Base-by-base conservation (phyloP, 1,284 basidiomycete species). In the Spongispora temasekensis region DNA sequence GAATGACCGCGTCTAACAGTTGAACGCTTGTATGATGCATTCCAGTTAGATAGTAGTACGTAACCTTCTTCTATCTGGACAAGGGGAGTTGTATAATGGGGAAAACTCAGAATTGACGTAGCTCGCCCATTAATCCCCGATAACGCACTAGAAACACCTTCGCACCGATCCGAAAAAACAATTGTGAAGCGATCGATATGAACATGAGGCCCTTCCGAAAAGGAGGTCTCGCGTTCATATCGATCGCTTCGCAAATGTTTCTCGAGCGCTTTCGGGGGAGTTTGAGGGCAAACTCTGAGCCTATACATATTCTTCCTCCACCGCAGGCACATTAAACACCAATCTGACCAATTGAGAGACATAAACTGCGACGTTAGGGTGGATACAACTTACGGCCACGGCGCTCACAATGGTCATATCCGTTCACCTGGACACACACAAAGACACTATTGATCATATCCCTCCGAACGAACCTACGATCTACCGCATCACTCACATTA, bases 161-260 rank as follows among this genome's bases (percentile, higher is more conserved):
- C 48, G 55, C 12, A 58, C n/a, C 58, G 67, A 70, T 59, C 64
- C n/a, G 66, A 60, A 55, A 63, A 28, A 52, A 23, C 23, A 23
- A 40, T 19, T 19, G n/a, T 23, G 54, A 46, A 12, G 55, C 32
- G 34, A 65, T 64, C 55, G 51, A 64, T 64, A n/a, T n/a, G n/a
- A n/a, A n/a, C n/a, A n/a, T n/a, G n/a, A n/a, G n/a, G n/a, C n/a
- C n/a, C n/a, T n/a, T n/a, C n/a, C n/a, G n/a, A n/a, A n/a, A n/a
- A n/a, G n/a, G n/a, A n/a, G n/a, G 48, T 71, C 72, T 48, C 71
- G 63, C 71, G 63, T 56, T 75, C 74, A 74, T 75, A 71, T 74
- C 64, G 59, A 67, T 64, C 51, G 27, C 30, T 32, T 46, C 27
- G 30, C 51, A 53, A 61, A 63, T 72, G 66, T 66, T 56, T 56